Evolutionary conservation across 331 rosid species (phyloP).

Genomic region (Ulmus americana): DNA sequence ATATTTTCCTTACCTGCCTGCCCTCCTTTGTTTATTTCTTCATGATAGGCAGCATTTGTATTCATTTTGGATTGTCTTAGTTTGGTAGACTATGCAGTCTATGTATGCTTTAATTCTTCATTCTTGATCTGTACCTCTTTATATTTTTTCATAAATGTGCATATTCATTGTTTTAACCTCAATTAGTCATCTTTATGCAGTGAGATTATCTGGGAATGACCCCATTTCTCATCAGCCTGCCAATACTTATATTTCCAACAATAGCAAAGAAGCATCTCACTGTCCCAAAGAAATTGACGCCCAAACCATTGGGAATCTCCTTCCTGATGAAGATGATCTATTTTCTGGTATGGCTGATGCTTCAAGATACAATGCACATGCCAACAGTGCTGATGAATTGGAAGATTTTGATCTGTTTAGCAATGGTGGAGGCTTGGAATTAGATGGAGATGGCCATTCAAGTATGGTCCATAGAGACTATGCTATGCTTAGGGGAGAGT

Average conservation of each 20-base stretch:
- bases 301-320: constrained; percentile 73
- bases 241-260: constrained; percentile 29
- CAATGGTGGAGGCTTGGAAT: constrained; percentile 76
- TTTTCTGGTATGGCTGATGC: constrained; percentile 67
- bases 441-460: constrained; percentile 56
- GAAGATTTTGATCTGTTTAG: constrained; percentile 83
- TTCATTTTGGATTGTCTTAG: background rate
- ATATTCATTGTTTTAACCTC: constrained; percentile 13
- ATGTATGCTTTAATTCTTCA: background rate
- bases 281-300: constrained; percentile 62
- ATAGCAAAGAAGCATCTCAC: constrained; percentile 49
- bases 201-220: constrained; percentile 48
- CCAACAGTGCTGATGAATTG: constrained; percentile 43
- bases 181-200: constrained; percentile 33
- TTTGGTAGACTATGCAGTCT: constrained; percentile 1
- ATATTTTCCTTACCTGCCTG: background rate
- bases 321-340: constrained; percentile 79
- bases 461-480: constrained; percentile 30
- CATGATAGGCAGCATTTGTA: background rate
- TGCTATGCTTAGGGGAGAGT: constrained; percentile 33
- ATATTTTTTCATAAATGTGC: constrained; percentile 8
- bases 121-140: constrained; percentile 14
- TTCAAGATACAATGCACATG: constrained; percentile 34
- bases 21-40: background rate
- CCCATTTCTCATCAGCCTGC: constrained; percentile 32